phyloP scores from a whole-genome alignment of 257 asterid species.

The Catharanthus roseus region DNA sequence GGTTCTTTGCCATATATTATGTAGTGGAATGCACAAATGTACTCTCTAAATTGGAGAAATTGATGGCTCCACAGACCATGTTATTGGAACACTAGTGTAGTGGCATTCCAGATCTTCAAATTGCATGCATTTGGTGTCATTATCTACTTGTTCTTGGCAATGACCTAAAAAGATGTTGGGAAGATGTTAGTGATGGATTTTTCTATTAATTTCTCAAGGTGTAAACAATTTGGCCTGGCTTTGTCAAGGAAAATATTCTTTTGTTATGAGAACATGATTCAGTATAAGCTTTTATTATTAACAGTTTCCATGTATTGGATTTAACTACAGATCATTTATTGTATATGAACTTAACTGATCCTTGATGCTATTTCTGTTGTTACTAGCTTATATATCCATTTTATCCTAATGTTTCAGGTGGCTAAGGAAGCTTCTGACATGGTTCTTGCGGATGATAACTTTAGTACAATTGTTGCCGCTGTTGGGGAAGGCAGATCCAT shows the following conservation, averaged over 20 bases:
- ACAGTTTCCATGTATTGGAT: not conserved
- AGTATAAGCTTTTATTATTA: not conserved
- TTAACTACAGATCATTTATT: not conserved
- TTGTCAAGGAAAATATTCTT: not conserved
- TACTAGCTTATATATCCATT: not conserved
- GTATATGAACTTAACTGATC: not conserved
- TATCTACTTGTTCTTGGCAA: not conserved
- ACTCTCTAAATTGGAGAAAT: not conserved
- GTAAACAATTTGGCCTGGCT: not conserved
- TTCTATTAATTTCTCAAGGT: not conserved
- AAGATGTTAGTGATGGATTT: not conserved
- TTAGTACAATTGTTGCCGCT: slow-evolving; percentile 91
- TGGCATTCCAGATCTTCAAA: not conserved
- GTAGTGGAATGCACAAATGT: not conserved
- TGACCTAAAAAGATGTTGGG: not conserved
- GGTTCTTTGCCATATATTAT: not conserved
- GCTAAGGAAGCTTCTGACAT: slow-evolving; percentile 99
- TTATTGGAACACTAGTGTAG: not conserved
- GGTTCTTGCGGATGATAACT: slow-evolving; percentile 98
- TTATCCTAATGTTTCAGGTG: slow-evolving; percentile 43
- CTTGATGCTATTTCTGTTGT: not conserved
- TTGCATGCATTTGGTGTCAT: not conserved
- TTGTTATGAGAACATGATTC: not conserved
- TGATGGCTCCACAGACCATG: not conserved
- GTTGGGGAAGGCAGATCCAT: slow-evolving; percentile 97